Evolutionary conservation across 306 rosid genomes (phyloP).

Genomic region (Citrullus colocynthis): DNA sequence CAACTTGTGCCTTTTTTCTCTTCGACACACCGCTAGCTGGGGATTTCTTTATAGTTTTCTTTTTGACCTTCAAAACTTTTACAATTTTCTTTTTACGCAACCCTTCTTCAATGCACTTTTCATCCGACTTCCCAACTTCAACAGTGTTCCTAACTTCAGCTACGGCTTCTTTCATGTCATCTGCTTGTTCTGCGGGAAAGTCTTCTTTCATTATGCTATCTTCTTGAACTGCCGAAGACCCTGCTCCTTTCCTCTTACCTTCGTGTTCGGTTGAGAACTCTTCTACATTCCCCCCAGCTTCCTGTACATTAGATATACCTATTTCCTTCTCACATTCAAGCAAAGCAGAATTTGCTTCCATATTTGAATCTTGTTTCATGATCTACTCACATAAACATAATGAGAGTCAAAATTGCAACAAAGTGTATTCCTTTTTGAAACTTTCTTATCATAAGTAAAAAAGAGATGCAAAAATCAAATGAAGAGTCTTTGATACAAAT

Average conservation of each 20-base stretch:
- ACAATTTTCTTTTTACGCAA: conserved; percentile 25
- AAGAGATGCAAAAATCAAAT: background rate
- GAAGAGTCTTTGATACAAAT: background rate
- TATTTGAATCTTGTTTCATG: conserved; percentile 5
- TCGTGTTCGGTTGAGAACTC: background rate
- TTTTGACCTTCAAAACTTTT: conserved; percentile 34
- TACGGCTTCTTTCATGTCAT: conserved; percentile 7
- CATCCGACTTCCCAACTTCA: conserved; percentile 14
- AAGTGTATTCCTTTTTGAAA: background rate
- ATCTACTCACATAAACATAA: background rate
- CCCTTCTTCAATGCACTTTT: conserved; percentile 18
- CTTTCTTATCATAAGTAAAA: background rate
- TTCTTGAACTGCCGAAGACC: conserved; percentile 4
- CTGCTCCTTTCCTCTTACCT: background rate
- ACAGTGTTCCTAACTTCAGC: conserved; percentile 7
- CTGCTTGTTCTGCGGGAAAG: conserved; percentile 27
- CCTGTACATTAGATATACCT: background rate
- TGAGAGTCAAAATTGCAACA: background rate
- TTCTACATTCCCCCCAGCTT: background rate
- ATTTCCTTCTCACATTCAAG: conserved; percentile 10
- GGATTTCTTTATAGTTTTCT: conserved; percentile 40
- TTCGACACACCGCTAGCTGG: conserved; percentile 14
- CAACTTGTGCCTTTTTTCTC: background rate
- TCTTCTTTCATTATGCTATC: background rate
- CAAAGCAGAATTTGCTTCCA: background rate